Evolutionary conservation across 2,329 filamentous ascomycete species (phyloP).

Genomic region (Microdochium nivale): DNA sequence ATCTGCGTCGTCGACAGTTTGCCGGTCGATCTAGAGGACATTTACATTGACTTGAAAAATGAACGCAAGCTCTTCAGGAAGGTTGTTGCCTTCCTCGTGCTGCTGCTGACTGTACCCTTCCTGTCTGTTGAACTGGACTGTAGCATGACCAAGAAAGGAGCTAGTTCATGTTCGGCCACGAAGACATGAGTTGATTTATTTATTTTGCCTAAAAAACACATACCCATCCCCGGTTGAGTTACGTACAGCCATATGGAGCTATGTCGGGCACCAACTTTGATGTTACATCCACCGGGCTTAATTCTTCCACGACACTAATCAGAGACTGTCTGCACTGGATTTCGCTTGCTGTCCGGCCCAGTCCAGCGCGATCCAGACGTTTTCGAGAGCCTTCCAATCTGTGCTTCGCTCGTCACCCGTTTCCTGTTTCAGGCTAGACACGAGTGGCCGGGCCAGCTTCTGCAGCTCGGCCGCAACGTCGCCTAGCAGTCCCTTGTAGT

Average conservation of each 20-base stretch:
- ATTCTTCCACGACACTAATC: too few species aligned
- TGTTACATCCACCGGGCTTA: too few species aligned
- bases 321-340: neutral
- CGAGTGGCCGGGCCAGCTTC: neutral
- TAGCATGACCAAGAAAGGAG: conserved; percentile 4
- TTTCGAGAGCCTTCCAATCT: neutral
- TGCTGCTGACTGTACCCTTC: conserved; percentile 2
- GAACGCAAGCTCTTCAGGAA: conserved; percentile 3
- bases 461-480: neutral
- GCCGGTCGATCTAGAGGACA: conserved; percentile 1
- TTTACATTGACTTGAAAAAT: conserved; percentile 3
- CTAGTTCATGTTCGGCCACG: conserved; percentile 1
- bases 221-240: too few species aligned
- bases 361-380: neutral
- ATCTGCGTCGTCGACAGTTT: neutral
- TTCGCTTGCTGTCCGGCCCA: neutral
- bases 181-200: conserved; percentile 3
- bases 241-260: too few species aligned
- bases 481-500: neutral
- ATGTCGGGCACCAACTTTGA: too few species aligned
- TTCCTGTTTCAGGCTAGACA: neutral
- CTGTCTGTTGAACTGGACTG: conserved; percentile 3
- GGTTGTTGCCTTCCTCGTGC: conserved; percentile 1
- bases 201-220: too few species aligned
- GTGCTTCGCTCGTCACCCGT: neutral